Conservation (phyloP, 306 rosid genomes). For the Medicago ruthenica region DNA sequence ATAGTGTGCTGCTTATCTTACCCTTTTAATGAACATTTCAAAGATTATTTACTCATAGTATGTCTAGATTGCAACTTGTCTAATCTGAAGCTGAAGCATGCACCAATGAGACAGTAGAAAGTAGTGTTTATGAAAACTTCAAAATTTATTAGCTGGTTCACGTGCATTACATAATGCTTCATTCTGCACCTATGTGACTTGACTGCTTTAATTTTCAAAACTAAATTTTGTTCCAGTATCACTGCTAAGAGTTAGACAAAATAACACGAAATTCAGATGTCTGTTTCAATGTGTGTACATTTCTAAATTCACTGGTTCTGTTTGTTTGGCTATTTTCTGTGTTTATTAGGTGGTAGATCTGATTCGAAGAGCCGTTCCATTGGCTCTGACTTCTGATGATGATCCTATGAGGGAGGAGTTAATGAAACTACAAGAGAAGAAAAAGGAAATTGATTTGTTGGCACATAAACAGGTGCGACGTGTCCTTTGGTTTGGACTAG, state of each 20-base stretch:
- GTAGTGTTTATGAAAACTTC: neutral
- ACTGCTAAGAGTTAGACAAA: no score
- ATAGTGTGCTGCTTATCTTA: constrained; percentile 3
- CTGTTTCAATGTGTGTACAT: neutral
- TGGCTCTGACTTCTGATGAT: constrained; percentile 69
- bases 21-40: neutral
- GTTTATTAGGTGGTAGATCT: constrained; percentile 82
- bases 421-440: constrained; percentile 68
- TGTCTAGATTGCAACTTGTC: constrained; percentile 5
- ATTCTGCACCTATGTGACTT: neutral
- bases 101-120: neutral
- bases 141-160: constrained; percentile 20
- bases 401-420: constrained; percentile 76
- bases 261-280: constrained; percentile 28
- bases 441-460: constrained; percentile 74
- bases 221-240: no score
- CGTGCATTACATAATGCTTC: neutral
- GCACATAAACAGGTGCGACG: constrained; percentile 88
- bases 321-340: constrained; percentile 30
- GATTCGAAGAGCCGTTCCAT: constrained; percentile 80
- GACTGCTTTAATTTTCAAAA: constrained; percentile 14
- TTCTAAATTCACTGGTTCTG: constrained; percentile 34
- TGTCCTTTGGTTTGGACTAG: constrained; percentile 81
- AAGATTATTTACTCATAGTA: neutral
- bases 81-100: constrained; percentile 18